These are phyloP conservation scores for Hydrangea macrophylla DNA, from an alignment of 148 eudicot genomes.

Conservation along the genomic window DNA sequence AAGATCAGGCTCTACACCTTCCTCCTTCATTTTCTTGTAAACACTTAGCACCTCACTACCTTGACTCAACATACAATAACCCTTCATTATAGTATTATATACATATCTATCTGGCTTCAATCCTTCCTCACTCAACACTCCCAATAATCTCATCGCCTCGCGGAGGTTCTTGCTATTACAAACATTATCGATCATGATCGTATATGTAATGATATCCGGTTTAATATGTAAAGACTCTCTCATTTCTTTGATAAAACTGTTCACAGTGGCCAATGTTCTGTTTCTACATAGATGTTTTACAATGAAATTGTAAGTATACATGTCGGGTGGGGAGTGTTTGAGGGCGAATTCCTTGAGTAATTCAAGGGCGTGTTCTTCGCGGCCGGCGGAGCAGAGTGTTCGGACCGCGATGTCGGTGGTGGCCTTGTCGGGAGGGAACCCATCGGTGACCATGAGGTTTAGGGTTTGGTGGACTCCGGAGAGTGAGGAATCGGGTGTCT, in stretches of 20 bases:
- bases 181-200: constrained; percentile 88
- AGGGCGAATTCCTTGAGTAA: constrained; percentile 50
- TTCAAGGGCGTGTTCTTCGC: constrained; percentile 48
- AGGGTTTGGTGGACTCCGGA: constrained; percentile 30
- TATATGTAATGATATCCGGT: constrained; percentile 77
- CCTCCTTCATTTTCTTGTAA: constrained; percentile 65
- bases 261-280: constrained; percentile 46
- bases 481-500: constrained; percentile 22
- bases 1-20: constrained; percentile 69
- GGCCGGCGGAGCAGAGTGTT: constrained; percentile 40
- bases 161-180: constrained; percentile 70
- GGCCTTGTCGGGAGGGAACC: constrained; percentile 51
- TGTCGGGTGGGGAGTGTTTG: constrained; percentile 48
- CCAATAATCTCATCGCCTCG: constrained; percentile 70
- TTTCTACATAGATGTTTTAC: constrained; percentile 48
- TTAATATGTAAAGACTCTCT: constrained; percentile 32
- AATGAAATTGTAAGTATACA: constrained; percentile 58
- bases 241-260: constrained; percentile 52
- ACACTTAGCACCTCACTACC: constrained; percentile 70
- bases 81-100: constrained; percentile 84
- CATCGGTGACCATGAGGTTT: constrained; percentile 46
- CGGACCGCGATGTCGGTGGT: constrained; percentile 62
- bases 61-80: constrained; percentile 59
- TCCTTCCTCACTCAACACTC: constrained; percentile 53
- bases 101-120: constrained; percentile 82